phyloP scores from a whole-genome alignment of 2,329 filamentous ascomycete species.

The Periglandula ipomoeae region DNA sequence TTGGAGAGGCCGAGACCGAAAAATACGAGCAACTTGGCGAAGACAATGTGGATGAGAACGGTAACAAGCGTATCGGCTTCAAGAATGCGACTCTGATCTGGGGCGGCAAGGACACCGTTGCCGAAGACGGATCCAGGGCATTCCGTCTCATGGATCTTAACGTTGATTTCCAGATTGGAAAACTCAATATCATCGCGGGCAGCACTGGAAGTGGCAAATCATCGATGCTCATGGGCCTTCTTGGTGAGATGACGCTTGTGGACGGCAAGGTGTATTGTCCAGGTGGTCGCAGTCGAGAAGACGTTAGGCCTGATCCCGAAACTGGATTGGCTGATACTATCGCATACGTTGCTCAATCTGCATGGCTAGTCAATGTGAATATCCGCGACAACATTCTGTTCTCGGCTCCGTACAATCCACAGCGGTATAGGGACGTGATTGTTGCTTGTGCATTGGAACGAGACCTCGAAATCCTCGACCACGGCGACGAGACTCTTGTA shows the following conservation, averaged over 20 bases:
- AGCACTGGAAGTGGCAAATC: constrained; percentile 95
- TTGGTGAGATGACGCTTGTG: constrained; percentile 90
- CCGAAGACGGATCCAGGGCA: constrained; percentile 57
- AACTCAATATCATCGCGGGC: constrained; percentile 86
- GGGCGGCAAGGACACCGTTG: constrained; percentile 60
- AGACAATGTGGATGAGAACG: constrained; percentile 58
- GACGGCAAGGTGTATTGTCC: constrained; percentile 77
- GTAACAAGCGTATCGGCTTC: constrained; percentile 73
- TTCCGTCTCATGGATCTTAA: constrained; percentile 80
- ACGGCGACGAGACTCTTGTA: constrained; percentile 86
- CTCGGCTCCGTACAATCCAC: constrained; percentile 67
- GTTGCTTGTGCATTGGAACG: constrained; percentile 84
- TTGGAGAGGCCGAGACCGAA: constrained; percentile 88
- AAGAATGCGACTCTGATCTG: constrained; percentile 79
- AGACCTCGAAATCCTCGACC: constrained; percentile 85
- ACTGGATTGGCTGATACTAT: constrained; percentile 86
- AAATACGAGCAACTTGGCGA: constrained; percentile 80
- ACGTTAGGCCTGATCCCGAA: constrained; percentile 69
- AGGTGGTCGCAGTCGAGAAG: constrained; percentile 75
- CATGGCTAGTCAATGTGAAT: constrained; percentile 92
- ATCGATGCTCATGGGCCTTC: constrained; percentile 85
- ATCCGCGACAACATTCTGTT: constrained; percentile 97
- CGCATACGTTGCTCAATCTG: constrained; percentile 92
- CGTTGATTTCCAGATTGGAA: constrained; percentile 72
- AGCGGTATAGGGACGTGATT: constrained; percentile 80